These are phyloP conservation scores for Castanospermum australe DNA, from an alignment of 306 rosid genomes.

Conservation along the genomic window DNA sequence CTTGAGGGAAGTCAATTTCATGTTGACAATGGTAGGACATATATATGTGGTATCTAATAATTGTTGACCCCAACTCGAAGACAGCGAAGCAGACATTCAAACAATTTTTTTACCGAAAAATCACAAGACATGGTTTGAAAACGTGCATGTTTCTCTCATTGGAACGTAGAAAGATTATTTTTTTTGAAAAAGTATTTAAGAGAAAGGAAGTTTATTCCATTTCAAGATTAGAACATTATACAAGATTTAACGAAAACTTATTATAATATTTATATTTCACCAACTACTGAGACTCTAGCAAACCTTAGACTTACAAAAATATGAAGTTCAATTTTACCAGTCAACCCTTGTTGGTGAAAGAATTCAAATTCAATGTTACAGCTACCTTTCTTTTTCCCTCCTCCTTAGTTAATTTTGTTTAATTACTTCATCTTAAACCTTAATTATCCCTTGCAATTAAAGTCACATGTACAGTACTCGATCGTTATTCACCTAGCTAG, in stretches of 20 bases:
- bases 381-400: background rate
- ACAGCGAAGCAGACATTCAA: conserved; percentile 23
- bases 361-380: background rate
- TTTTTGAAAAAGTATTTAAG: no score
- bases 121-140: background rate
- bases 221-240: no score
- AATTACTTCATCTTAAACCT: background rate
- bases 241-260: no score
- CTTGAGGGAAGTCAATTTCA: conserved; percentile 32
- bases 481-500: background rate
- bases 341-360: no score
- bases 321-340: no score
- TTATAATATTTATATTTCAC: no score
- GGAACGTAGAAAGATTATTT: background rate
- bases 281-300: no score
- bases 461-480: background rate
- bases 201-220: no score
- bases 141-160: background rate
- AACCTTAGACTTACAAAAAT: no score
- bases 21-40: conserved; percentile 25
- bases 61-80: conserved; percentile 22
- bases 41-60: conserved; percentile 15
- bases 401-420: background rate
- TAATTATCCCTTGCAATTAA: background rate
- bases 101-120: conserved; percentile 10